Evolutionary conservation across 2,329 filamentous ascomycete genomes (phyloP), one percentile per base, ranked within the genome.

Genomic region (Aspergillus puulaauensis): DNA sequence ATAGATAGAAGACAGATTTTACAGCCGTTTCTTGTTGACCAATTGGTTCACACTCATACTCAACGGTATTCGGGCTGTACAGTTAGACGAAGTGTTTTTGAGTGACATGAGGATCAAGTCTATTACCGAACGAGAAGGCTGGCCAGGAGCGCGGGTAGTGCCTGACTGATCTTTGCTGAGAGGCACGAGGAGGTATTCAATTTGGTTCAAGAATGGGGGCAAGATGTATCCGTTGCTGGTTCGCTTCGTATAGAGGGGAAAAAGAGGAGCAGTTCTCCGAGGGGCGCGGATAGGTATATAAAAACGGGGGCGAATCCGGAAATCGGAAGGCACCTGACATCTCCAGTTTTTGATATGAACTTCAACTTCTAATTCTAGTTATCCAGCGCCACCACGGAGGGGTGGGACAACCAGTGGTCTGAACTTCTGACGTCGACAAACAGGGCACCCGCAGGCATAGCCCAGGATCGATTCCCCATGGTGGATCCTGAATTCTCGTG

Each of bases 361-460:
- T 45, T 37, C 43, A 8, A 54, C 46, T 45, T 45, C 31, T 39
- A 49, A 37, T 37, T 24, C 27, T 45, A 14, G 37, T 40, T 39
- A 35, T 58, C 43, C 37, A 57, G 44, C 55, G 50, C 55, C 49
- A 37, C 50, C 49, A 39, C 50, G 15, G 43, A 40, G 51, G 48
- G 23, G 45, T 35, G 57, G 46, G 37, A 53, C 46, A 51, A 24
- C 49, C 23, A 7, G 23, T 24, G 23, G 27, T 31, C 27, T 48
- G 24, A 46, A 31, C 31, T 47, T 59, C 49, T 59, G 58, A 57
- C 58, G 54, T 60, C 54, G 54, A 54, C 24, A 56, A 56, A 48
- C 39, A 48, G 31, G 46, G 44, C 49, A 41, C 50, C 50, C 33
- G 40, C 21, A 31, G 27, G 24, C 46, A 54, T 27, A 56, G 47